phyloP scores from a whole-genome alignment of 1,139 yeast species.

The Yarrowia galli region DNA sequence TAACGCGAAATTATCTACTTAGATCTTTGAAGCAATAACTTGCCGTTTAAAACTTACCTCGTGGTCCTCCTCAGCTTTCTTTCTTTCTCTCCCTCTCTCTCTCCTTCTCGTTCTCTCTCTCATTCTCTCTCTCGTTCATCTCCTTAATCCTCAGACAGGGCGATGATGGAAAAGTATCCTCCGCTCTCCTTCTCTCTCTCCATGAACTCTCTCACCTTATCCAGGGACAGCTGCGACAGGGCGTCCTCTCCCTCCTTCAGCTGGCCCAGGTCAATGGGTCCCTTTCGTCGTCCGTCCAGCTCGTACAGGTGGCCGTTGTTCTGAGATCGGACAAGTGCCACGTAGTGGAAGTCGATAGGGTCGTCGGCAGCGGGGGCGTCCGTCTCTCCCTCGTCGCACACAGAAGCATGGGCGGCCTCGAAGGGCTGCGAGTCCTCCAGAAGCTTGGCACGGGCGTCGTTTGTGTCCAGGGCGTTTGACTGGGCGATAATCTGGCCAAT shows the following conservation, averaged over 20 bases:
- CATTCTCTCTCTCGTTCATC: not conserved
- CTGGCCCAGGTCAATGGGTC: constrained; percentile 72
- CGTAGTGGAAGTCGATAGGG: constrained; percentile 76
- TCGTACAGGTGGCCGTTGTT: constrained; percentile 64
- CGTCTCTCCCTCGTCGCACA: constrained; percentile 76
- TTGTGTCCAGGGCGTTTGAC: constrained; percentile 47
- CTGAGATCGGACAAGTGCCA: constrained; percentile 67
- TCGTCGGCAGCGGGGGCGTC: constrained; percentile 77
- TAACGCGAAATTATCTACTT: constrained; percentile 13
- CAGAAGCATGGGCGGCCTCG: constrained; percentile 64
- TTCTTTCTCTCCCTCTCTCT: not conserved
- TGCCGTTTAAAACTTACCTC: constrained; percentile 12
- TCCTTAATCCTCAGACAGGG: constrained; percentile 44
- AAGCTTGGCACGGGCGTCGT: constrained; percentile 54
- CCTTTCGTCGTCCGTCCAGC: constrained; percentile 85
- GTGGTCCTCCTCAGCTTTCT: not conserved
- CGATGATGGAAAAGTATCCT: constrained; percentile 51
- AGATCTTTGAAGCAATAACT: constrained; percentile 19
- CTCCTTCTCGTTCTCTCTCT: not conserved
- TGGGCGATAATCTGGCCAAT: constrained; percentile 49
- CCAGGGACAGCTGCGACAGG: constrained; percentile 58
- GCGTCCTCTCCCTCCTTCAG: constrained; percentile 58
- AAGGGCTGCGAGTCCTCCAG: constrained; percentile 58
- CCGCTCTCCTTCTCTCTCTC: constrained; percentile 51
- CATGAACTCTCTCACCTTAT: constrained; percentile 71